Base-by-base conservation (phyloP, 108 stramenopile species). In the Pseudonitzschia multistriata region DNA sequence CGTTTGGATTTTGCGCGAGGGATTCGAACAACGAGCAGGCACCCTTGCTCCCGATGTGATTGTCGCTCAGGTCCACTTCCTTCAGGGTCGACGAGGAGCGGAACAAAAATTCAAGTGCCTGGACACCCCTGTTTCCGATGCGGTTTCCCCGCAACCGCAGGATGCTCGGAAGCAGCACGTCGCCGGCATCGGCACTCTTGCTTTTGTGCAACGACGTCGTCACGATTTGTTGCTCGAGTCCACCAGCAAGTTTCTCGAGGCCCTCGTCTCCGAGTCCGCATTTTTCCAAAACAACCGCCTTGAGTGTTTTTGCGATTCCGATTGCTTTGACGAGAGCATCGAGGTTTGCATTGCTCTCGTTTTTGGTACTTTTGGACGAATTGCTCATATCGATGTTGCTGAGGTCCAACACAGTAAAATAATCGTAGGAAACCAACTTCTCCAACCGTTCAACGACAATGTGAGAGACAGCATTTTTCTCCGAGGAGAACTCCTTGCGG, bases 101-200 rank as follows among this genome's bases (percentile, higher is more conserved):
- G 17, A 82, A 74, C 49, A 62, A 79, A 8, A 47, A 25, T 10
- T 50, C 49, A 5, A 82, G 49, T 4, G 67, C 55, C 21, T 62
- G 56, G 10, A 65, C 70, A 11, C 78, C 81, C n/a, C 73, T 74
- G 68, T 82, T 75, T 4, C 81, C 81, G 54, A 82, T 79, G 6
- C 47, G 45, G 49, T 79, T 79, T 53, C 67, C 61, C n/a, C 67
- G 70, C 2, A 52, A 24, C 22, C 50, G 50, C 22, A 52, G 25
- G 22, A 19, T 25, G 2, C 24, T 10, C 24, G 24, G 50, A 25
- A 13, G 2, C 42, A 2, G 2, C 5, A 13, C 31, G 48, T 70
- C 71, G 21, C 63, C 54, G 21, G 63, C 61, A 0, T 50, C 45
- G 54, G n/a, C n/a, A n/a, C n/a, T n/a, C n/a, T n/a, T n/a, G n/a